These are phyloP conservation scores for Colletotrichum acutatum DNA, from an alignment of 2,329 filamentous ascomycete species.

Conservation along the genomic window DNA sequence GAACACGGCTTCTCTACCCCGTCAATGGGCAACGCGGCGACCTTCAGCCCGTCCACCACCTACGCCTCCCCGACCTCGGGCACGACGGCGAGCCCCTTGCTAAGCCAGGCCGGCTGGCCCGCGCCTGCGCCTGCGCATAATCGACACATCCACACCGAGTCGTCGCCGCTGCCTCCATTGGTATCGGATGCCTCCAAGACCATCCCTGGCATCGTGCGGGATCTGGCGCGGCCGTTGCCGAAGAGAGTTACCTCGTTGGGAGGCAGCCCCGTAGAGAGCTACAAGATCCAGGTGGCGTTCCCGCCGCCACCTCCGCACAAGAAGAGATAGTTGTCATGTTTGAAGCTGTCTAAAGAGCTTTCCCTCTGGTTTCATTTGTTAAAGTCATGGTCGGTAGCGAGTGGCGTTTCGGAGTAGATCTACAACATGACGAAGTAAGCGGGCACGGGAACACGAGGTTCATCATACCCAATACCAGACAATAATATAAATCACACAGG, in stretches of 20 bases:
- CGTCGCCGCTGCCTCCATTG: not conserved
- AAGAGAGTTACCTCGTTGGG: conserved; percentile 30
- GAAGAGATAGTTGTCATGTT: conserved; percentile 10
- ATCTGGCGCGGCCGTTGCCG: conserved; percentile 13
- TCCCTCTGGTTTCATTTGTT: too few relatives aligned
- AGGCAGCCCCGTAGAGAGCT: conserved; percentile 48
- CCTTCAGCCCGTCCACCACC: conserved; percentile 20
- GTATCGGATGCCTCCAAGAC: conserved; percentile 2
- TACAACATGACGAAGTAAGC: not conserved
- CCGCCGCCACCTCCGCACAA: conserved; percentile 49
- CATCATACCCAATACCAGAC: not conserved
- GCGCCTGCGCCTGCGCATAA: conserved; percentile 13
- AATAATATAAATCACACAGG: not conserved
- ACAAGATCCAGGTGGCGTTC: conserved; percentile 52
- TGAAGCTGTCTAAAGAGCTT: not conserved
- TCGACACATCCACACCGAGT: not conserved
- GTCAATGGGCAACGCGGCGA: conserved; percentile 20
- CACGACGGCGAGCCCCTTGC: conserved; percentile 35
- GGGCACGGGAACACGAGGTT: not conserved
- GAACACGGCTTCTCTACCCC: conserved; percentile 41
- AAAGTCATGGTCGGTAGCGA: not conserved
- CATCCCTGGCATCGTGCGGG: conserved; percentile 5
- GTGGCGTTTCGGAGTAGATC: not conserved
- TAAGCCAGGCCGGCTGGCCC: conserved; percentile 32
- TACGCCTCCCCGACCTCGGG: conserved; percentile 29